Conservation (phyloP, 495 filamentous ascomycete genomes). For the Hyaloscypha hepaticicola region DNA sequence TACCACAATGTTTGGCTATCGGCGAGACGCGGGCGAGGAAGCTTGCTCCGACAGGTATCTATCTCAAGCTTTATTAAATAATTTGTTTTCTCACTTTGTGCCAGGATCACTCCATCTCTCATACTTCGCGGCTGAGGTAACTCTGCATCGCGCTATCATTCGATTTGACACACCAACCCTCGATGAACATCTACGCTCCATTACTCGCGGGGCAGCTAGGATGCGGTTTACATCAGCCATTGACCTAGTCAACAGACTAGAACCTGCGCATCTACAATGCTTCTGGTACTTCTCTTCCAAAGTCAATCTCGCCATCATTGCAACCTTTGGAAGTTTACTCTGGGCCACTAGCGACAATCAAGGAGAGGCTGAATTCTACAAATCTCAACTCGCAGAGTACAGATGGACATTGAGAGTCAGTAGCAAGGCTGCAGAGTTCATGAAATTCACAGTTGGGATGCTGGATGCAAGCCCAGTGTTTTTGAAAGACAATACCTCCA, state of each 20-base stretch:
- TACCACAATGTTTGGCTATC: constrained; percentile 66
- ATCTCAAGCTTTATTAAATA: not conserved
- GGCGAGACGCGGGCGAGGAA: constrained; percentile 47
- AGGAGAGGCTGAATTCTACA: constrained; percentile 94
- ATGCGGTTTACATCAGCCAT: constrained; percentile 73
- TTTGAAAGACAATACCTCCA: constrained; percentile 13
- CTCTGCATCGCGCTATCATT: constrained; percentile 77
- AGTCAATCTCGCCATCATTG: constrained; percentile 77
- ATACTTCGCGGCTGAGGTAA: constrained; percentile 82
- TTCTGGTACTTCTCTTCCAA: constrained; percentile 84
- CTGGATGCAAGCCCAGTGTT: constrained; percentile 29
- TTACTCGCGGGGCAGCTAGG: constrained; percentile 87
- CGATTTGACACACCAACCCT: constrained; percentile 47
- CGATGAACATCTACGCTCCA: constrained; percentile 76
- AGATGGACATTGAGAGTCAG: constrained; percentile 90
- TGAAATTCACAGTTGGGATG: constrained; percentile 33
- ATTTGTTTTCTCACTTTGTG: not conserved
- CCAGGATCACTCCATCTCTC: constrained; percentile 74
- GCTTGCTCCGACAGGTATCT: constrained; percentile 18
- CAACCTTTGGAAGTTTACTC: constrained; percentile 75
- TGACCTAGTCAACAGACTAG: constrained; percentile 71
- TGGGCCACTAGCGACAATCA: constrained; percentile 79
- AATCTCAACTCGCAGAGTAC: constrained; percentile 79
- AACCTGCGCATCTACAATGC: constrained; percentile 65
- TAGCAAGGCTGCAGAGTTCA: constrained; percentile 61